phyloP scores from a whole-genome alignment of 192 early-diverging fungal genomes.

The Linnemannia elongata region DNA sequence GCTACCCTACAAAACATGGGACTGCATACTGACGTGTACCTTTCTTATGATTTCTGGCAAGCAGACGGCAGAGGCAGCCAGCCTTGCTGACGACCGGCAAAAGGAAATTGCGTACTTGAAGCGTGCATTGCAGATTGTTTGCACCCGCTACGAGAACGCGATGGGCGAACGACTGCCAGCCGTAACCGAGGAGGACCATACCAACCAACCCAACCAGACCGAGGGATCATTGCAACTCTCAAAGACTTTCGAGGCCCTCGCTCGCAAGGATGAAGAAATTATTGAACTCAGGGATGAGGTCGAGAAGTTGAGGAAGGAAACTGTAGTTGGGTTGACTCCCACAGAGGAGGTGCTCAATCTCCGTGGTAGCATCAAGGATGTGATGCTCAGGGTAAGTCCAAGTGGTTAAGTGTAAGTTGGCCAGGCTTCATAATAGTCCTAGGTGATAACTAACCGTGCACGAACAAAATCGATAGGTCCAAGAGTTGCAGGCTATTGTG shows the following conservation, averaged over 20 bases:
- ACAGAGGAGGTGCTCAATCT: constrained; percentile 46
- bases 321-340: constrained; percentile 30
- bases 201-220: constrained; percentile 33
- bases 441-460: neutral
- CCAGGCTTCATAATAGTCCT: neutral
- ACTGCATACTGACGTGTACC: neutral
- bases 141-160: constrained; percentile 49
- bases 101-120: constrained; percentile 52
- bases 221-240: constrained; percentile 47
- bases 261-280: constrained; percentile 54
- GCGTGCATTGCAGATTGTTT: constrained; percentile 50
- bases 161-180: constrained; percentile 44
- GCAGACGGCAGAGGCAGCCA: constrained; percentile 39
- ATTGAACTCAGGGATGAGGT: constrained; percentile 45
- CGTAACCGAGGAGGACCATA: constrained; percentile 51
- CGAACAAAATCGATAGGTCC: constrained; percentile 9
- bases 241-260: constrained; percentile 54
- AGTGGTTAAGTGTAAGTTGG: neutral
- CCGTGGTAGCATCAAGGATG: constrained; percentile 52
- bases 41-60: neutral
- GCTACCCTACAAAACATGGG: too few relatives aligned
- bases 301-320: constrained; percentile 33
- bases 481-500: constrained; percentile 40
- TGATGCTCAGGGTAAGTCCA: constrained; percentile 36
- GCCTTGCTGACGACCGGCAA: constrained; percentile 39